Evolutionary conservation across 768 basidiomycete genomes (phyloP), one percentile per base, ranked within the genome.

Genomic region (Leccinellum albellum): DNA sequence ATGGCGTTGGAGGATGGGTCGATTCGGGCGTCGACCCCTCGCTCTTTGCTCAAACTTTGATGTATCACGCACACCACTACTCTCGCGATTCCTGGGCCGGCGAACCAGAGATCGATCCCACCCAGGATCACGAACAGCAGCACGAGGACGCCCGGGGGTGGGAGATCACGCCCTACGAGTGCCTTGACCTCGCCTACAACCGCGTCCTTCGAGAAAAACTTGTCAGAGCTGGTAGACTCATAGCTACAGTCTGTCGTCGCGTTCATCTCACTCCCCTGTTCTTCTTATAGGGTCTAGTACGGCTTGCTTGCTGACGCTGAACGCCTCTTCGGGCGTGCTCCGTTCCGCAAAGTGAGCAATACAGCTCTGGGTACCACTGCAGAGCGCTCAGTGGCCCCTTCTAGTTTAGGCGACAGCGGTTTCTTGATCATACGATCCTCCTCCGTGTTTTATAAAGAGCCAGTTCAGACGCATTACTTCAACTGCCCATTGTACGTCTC

Each of bases 1-100:
- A n/a, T n/a, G 94, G 94, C 20, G 94, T 97, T 4, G 94, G 94
- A 2, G 94, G 94, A 20, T 98, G 95, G 95, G 81, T 83, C 49
- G 83, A 87, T 35, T 82, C 83, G 26, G 89, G 91, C 15, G 82
- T 91, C 52, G 93, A 97, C 72, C 92, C 92, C 1, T 87, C 92
- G 0, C 75, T 95, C 46, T 98, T 95, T 75, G 87, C 93, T 1
- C 94, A 97, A 73, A 83, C 91, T 0, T 76, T 98, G 51, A 94
- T 95, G 89, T 94, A 87, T 71, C 86, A 90, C 71, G 85, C 90
- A 3, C 83, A 88, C 68, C 80, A 83, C 47, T 89, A 87, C 67
- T 83, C 86, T 12, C 79, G 80, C 59, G 81, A 77, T 59, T 87
- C 87, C 21, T 91, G 90, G 89, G 82, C 87, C 6, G 90, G 89